A percentile compares a stretch with the other conserved stretches of the same genome.
Evolutionary conservation across 1,284 basidiomycete genomes (phyloP).

Genomic region (Apiotrichum siamense): DNA sequence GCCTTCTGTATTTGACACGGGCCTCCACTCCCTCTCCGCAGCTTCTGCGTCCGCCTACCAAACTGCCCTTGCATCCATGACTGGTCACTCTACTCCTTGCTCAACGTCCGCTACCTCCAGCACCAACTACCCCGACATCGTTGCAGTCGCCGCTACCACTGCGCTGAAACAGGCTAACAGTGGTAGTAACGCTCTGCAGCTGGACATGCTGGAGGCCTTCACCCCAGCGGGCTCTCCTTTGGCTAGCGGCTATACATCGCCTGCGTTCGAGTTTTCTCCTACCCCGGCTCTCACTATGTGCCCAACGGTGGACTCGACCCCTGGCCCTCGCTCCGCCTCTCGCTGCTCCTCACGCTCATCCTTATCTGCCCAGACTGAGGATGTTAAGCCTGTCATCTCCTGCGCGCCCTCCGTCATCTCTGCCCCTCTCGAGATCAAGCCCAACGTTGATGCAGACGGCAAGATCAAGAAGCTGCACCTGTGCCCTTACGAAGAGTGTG

Average conservation of each 20-base stretch:
- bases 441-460: neutral
- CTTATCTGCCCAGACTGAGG: slow-evolving; percentile 4
- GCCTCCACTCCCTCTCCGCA: neutral
- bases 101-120: neutral
- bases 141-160: no score
- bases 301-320: slow-evolving; percentile 9
- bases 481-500: slow-evolving; percentile 14
- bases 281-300: slow-evolving; percentile 15
- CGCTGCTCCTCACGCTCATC: slow-evolving; percentile 16
- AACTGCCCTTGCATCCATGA: neutral
- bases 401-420: no score
- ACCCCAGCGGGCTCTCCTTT: slow-evolving; percentile 2
- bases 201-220: slow-evolving; percentile 9
- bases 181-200: slow-evolving; percentile 10
- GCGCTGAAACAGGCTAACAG: neutral
- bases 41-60: neutral
- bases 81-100: neutral
- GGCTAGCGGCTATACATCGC: slow-evolving; percentile 11
- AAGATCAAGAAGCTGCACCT: slow-evolving; percentile 16
- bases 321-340: slow-evolving; percentile 14
- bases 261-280: slow-evolving; percentile 16
- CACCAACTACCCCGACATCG: no score
- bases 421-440: neutral
- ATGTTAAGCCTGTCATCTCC: neutral
- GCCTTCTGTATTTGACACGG: slow-evolving; percentile 7